A percentile compares a stretch with the other conserved stretches of the same genome.
These are phyloP conservation scores for Cyberlindnera euphorbiae DNA, from an alignment of 805 yeast species.

Conservation along the genomic window DNA sequence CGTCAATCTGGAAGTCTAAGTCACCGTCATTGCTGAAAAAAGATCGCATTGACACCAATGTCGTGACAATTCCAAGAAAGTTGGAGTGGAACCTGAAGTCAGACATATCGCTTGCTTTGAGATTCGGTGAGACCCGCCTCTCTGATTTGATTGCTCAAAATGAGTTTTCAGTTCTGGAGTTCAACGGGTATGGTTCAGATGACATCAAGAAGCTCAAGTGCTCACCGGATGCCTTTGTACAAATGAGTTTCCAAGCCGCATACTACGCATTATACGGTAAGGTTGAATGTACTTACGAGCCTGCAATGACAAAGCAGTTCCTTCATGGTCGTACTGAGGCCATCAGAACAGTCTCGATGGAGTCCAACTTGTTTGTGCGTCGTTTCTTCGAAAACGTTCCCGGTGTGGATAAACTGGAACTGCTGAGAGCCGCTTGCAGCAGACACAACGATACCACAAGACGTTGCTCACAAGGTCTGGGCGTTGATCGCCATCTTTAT, in stretches of 20 bases:
- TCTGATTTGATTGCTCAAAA: conserved; percentile 86
- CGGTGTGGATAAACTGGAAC: conserved; percentile 49
- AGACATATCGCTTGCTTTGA: conserved; percentile 69
- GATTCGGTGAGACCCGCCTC: conserved; percentile 87
- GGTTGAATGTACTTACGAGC: conserved; percentile 91
- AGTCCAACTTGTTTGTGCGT: conserved; percentile 77
- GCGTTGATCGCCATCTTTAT: conserved; percentile 89
- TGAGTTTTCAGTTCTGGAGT: conserved; percentile 79
- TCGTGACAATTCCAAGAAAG: conserved; percentile 73
- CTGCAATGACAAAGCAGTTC: conserved; percentile 89
- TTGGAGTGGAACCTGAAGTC: conserved; percentile 83
- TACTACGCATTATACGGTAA: conserved; percentile 89
- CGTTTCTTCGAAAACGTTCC: conserved; percentile 72
- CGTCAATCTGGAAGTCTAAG: conserved; percentile 59
- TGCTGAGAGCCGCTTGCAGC: conserved; percentile 63
- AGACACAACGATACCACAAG: conserved; percentile 66
- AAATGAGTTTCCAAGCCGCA: conserved; percentile 90
- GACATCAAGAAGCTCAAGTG: conserved; percentile 78
- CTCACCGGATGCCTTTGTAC: conserved; percentile 92
- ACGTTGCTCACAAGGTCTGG: conserved; percentile 68
- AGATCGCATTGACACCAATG: conserved; percentile 39
- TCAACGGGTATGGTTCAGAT: conserved; percentile 62
- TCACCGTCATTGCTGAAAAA: conserved; percentile 44
- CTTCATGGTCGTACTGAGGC: conserved; percentile 94
- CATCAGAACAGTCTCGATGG: conserved; percentile 75